Conservation (phyloP, 352 stramenopile genomes). For the Pythium biforme region DNA sequence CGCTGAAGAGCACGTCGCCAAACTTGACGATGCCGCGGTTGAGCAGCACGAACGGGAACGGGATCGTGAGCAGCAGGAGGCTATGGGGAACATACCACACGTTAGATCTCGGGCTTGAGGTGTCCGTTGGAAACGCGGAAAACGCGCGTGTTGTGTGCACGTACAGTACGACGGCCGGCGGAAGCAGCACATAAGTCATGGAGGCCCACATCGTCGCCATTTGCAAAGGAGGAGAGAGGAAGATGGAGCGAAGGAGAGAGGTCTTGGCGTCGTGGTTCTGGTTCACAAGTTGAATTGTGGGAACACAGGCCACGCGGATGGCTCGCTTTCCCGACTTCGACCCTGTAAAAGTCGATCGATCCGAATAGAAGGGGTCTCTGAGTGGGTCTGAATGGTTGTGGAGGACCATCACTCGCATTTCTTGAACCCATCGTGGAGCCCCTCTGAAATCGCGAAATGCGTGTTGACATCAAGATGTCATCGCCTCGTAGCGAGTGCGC, state of each 20-base stretch:
- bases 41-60: slow-evolving; percentile 54
- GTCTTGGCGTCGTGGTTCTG: background rate
- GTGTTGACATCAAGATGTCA: too few relatives aligned
- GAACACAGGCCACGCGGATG: too few relatives aligned
- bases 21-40: slow-evolving; percentile 76
- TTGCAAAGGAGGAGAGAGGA: background rate
- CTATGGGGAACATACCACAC: slow-evolving; percentile 22
- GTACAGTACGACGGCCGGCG: slow-evolving; percentile 76
- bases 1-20: slow-evolving; percentile 69
- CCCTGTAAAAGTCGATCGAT: too few relatives aligned
- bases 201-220: slow-evolving; percentile 77
- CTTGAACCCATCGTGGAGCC: too few relatives aligned
- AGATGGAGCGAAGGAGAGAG: background rate
- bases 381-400: too few relatives aligned
- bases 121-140: background rate
- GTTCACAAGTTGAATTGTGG: too few relatives aligned
- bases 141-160: slow-evolving; percentile 12
- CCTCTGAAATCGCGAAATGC: background rate
- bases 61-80: slow-evolving; percentile 75
- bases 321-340: too few relatives aligned
- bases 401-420: too few relatives aligned
- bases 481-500: too few relatives aligned
- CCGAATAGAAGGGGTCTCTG: too few relatives aligned
- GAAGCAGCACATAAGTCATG: slow-evolving; percentile 76
- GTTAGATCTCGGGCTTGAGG: background rate